Conservation (phyloP, 2,329 filamentous ascomycete genomes). For the Nothopassalora personata region DNA sequence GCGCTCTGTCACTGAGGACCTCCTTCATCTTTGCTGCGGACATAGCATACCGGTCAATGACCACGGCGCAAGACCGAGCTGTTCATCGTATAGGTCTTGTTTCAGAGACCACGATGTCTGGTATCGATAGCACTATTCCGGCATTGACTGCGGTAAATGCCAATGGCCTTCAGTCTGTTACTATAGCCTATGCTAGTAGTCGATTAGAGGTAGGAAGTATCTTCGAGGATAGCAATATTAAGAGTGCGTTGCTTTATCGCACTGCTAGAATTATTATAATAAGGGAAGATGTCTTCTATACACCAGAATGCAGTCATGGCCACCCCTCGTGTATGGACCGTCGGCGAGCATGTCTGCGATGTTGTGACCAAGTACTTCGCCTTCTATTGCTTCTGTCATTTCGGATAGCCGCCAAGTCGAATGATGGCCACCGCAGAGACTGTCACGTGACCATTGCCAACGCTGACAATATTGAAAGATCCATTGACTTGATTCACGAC, state of each 20-base stretch:
- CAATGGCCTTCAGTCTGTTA: conserved; percentile 19
- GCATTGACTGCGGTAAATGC: conserved; percentile 13
- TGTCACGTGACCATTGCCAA: not conserved
- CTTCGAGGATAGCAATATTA: conserved; percentile 21
- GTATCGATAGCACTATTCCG: conserved; percentile 27
- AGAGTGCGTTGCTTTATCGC: conserved; percentile 27
- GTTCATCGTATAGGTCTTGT: no score
- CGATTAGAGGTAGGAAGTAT: conserved; percentile 27
- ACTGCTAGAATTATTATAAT: conserved; percentile 29
- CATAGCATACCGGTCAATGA: no score
- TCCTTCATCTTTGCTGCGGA: no score
- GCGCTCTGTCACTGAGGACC: not conserved
- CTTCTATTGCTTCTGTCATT: no score
- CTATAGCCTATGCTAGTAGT: conserved; percentile 28
- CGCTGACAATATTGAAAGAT: not conserved
- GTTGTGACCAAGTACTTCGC: not conserved
- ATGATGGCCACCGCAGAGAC: not conserved
- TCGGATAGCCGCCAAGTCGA: not conserved
- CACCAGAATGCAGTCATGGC: not conserved
- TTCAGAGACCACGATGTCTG: no score
- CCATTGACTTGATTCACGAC: not conserved
- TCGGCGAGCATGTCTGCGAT: not conserved
- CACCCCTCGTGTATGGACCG: not conserved
- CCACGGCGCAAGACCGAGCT: no score
- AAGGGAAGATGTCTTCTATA: conserved; percentile 28